Base-by-base conservation (phyloP, 495 filamentous ascomycete species). In the Acidiella bohemica region DNA sequence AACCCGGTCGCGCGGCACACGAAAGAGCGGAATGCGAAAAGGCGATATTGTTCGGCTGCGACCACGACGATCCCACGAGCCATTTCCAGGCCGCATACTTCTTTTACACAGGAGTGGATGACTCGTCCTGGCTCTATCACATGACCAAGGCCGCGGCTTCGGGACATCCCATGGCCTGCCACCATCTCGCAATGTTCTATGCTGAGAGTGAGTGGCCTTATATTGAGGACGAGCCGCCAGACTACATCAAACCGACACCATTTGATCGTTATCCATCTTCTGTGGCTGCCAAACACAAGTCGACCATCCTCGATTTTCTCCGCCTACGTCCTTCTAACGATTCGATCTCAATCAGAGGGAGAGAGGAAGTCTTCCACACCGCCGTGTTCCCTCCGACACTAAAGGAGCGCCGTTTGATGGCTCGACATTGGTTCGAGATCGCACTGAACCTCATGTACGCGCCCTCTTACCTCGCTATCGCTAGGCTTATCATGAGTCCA, bases 101-200 rank as follows among this genome's bases (percentile, higher is more conserved):
- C 14, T 30, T 42, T n/a, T 2, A 16, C n/a, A 22, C 19, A 20
- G 2, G 26, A 39, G 3, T 35, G 36, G 7, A 23, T 10, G 5
- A 37, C 39, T 42, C 36, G 32, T 21, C 13, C 3, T 51, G 48
- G 48, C 37, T 51, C 12, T 47, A 42, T 25, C 26, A 51, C 41
- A 39, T 51, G 32, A 51, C 48, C 5, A 51, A 51, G 24, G 48
- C 48, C 9, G 48, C 48, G 12, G 38, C 43, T 5, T 42, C 43
- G 5, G 34, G 37, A 1, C 30, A 42, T 33, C 18, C 21, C 3
- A 32, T 18, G 14, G 48, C 48, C 6, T 29, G 28, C 30, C 43
- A 51, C 35, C 24, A 28, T 2, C 24, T 51, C 4, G 43, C 17
- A 1, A 17, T 33, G 8, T 51, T 32, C 20, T 51, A 51, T 26